Base-by-base conservation (phyloP, 129 eudicot genomes). In the Gnaphalium uliginosum region DNA sequence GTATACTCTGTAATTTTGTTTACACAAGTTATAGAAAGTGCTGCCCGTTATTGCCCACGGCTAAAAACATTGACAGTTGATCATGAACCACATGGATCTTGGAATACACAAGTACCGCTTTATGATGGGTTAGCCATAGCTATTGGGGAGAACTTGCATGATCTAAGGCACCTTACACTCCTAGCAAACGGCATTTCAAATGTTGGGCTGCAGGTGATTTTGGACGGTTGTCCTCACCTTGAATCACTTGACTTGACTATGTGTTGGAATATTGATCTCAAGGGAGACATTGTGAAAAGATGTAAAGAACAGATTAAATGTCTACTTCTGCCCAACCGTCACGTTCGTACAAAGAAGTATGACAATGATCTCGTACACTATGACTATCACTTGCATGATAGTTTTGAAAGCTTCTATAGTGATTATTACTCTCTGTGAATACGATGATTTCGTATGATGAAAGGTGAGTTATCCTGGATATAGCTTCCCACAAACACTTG, bases 181-280 rank as follows among this genome's bases (percentile, higher is more conserved):
- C 35, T 73, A 32, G 68, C 54, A 15, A 33, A 21, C 37, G 4
- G 1, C 29, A 33, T 73, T 27, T n/a, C 68, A 6, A 58, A 73
- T 73, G 18, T 30, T 30, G 68, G 77, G 68, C 37, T 73, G 51
- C 9, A 58, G 33, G 21, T 41, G 51, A 73, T 73, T 57, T 66
- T 58, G 17, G 63, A 50, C 26, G 75, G 75, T 29, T 70, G 75
- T 70, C 41, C 22, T 50, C 75, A 27, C 41, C 75, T 70, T 27
- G 75, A 70, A 51, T 48, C 17, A 25, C 63, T 70, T 27, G 75
- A 70, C 61, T 27, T 50, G 43, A 39, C 26, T 70, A 8, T 2
- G 41, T 70, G 75, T 17, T 25, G 5, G 75, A 24, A n/a, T 35
- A 26, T 70, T 53, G 43, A 50, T 70, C 75, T 70, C 23, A 50